Evolutionary conservation across 2,329 filamentous ascomycete species (phyloP).

Genomic region (Colletotrichum eremochloae): DNA sequence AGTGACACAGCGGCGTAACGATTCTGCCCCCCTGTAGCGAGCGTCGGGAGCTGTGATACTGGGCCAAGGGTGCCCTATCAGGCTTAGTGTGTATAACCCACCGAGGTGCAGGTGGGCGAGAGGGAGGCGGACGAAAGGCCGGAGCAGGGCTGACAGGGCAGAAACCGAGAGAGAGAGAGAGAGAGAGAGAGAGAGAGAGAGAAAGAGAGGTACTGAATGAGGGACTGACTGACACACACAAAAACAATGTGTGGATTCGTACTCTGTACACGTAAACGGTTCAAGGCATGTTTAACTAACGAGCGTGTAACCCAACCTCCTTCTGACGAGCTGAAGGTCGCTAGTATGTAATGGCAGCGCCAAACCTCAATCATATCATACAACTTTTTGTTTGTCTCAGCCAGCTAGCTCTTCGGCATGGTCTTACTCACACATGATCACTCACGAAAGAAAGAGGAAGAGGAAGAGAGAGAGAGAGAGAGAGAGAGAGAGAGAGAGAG

Average conservation of each 20-base stretch:
- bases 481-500: not conserved
- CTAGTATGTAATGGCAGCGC: not conserved
- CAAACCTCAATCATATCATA: not conserved
- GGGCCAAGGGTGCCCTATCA: not conserved
- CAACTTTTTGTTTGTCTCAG: not conserved
- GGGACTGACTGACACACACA: not conserved
- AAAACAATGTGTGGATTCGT: not conserved
- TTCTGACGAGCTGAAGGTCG: not conserved
- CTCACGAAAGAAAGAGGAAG: not conserved
- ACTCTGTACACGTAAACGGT: not conserved
- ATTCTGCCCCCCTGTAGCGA: not conserved
- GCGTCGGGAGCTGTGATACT: not conserved
- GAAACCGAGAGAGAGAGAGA: not conserved
- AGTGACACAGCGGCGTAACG: not conserved
- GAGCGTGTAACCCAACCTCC: not conserved
- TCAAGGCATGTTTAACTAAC: not conserved
- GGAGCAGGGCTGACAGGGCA: constrained; percentile 6
- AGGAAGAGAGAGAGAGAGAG: not conserved
- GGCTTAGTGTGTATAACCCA: not conserved
- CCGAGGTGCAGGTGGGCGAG: not conserved
- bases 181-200: not conserved
- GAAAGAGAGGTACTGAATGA: not conserved
- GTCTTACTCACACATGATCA: not conserved
- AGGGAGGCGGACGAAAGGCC: not conserved
- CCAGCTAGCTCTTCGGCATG: not conserved